Conservation (phyloP, 2,329 filamentous ascomycete species). For the Cytospora schulzeri region DNA sequence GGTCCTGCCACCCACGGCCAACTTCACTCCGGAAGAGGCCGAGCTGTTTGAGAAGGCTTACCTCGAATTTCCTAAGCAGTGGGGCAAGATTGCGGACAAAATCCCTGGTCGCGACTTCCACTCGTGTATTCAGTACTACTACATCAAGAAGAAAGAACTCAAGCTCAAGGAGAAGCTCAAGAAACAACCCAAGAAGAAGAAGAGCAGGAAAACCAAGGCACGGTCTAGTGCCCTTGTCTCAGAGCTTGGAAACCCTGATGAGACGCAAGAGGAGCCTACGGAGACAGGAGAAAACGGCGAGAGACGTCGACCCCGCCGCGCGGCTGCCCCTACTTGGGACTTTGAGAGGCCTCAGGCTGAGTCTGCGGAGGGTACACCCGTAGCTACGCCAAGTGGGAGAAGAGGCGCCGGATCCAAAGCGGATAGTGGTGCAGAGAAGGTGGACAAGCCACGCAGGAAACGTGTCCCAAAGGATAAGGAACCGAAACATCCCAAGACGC, state of each 20-base stretch:
- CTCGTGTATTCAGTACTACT: slow-evolving; percentile 84
- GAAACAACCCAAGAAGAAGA: slow-evolving; percentile 61
- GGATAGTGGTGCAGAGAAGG: slow-evolving; percentile 49
- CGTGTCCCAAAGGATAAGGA: slow-evolving; percentile 42
- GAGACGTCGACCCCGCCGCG: slow-evolving; percentile 61
- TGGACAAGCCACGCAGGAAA: slow-evolving; percentile 46
- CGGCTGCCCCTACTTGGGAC: slow-evolving; percentile 72
- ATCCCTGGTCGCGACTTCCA: slow-evolving; percentile 72
- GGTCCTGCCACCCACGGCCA: slow-evolving; percentile 71
- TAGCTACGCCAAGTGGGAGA: slow-evolving; percentile 59
- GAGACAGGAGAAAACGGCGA: slow-evolving; percentile 63
- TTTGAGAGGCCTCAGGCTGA: slow-evolving; percentile 52
- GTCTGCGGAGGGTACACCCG: slow-evolving; percentile 41
- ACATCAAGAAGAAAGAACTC: slow-evolving; percentile 73
- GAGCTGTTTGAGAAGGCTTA: slow-evolving; percentile 74
- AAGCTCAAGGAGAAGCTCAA: slow-evolving; percentile 77
- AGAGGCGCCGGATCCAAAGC: slow-evolving; percentile 45
- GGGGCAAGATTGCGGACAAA: slow-evolving; percentile 73
- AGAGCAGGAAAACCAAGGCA: slow-evolving; percentile 58
- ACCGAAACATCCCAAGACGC: slow-evolving; percentile 38
- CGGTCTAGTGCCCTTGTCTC: slow-evolving; percentile 67
- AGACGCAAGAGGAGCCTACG: slow-evolving; percentile 57
- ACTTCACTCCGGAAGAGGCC: slow-evolving; percentile 73
- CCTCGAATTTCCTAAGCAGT: slow-evolving; percentile 77
- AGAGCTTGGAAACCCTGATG: slow-evolving; percentile 63